Evolutionary conservation across 2,329 filamentous ascomycete genomes (phyloP).

Genomic region (Monascus ruber): DNA sequence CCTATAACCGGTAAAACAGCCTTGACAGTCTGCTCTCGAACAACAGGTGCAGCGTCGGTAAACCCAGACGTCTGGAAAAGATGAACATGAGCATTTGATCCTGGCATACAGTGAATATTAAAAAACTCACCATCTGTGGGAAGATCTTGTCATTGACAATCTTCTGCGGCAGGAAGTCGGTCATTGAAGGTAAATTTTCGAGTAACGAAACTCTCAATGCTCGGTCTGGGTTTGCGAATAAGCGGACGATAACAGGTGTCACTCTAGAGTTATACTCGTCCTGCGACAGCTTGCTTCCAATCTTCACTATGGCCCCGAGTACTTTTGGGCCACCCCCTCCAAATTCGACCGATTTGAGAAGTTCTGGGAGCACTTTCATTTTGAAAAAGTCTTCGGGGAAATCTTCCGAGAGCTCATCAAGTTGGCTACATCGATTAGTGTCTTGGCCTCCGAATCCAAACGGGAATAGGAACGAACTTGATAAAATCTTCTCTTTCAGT

Average conservation of each 20-base stretch:
- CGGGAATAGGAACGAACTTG: constrained; percentile 39
- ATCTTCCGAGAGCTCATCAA: constrained; percentile 79
- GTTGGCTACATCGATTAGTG: constrained; percentile 42
- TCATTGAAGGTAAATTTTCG: constrained; percentile 81
- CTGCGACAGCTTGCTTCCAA: constrained; percentile 70
- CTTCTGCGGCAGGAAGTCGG: constrained; percentile 78
- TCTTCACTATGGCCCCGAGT: constrained; percentile 78
- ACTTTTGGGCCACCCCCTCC: constrained; percentile 91
- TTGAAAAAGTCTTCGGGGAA: constrained; percentile 98
- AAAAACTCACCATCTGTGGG: constrained; percentile 63
- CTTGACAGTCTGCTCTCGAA: constrained; percentile 92
- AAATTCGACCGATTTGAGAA: constrained; percentile 98
- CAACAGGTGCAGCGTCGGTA: constrained; percentile 77
- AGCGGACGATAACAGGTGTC: constrained; percentile 71
- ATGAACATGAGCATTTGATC: constrained; percentile 1
- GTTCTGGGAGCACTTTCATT: constrained; percentile 86
- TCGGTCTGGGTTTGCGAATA: constrained; percentile 85
- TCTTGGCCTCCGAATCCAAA: neutral
- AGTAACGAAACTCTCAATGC: constrained; percentile 83
- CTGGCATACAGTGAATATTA: neutral
- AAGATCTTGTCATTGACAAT: constrained; percentile 95
- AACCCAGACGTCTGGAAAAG: constrained; percentile 72
- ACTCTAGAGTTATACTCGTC: constrained; percentile 83
- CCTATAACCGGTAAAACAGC: constrained; percentile 76
- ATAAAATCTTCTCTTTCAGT: constrained; percentile 76